Conservation (phyloP, 208 protist species). For the Acanthamoeba divionensis region DNA sequence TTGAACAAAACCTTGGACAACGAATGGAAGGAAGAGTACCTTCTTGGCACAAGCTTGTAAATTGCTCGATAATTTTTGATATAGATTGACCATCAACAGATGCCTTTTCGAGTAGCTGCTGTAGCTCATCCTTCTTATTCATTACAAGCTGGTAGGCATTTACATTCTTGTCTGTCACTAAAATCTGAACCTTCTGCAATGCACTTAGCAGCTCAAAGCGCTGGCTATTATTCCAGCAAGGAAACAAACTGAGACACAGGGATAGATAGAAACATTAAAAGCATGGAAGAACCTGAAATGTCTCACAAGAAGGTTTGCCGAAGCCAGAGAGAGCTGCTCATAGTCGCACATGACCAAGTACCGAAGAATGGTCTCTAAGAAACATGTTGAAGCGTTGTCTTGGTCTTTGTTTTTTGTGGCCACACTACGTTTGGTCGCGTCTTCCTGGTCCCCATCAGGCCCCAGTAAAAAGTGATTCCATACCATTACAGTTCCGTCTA, state of each 20-base stretch:
- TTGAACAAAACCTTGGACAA: too few species aligned
- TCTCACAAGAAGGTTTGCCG: constrained; percentile 6
- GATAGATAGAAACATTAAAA: not conserved
- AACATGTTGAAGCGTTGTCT: too few species aligned
- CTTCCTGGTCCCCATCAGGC: too few species aligned
- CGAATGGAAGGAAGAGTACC: too few species aligned
- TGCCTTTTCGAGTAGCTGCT: not conserved
- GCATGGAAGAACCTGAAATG: constrained; percentile 15
- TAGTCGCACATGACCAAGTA: constrained; percentile 33
- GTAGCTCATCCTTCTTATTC: not conserved
- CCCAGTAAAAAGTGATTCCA: too few species aligned
- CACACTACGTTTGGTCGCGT: too few species aligned
- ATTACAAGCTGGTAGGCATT: constrained; percentile 1
- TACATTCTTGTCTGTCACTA: constrained; percentile 20
- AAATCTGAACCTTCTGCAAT: constrained; percentile 18
- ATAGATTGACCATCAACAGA: not conserved
- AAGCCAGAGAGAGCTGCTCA: not conserved
- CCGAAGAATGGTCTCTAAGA: not conserved
- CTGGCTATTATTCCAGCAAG: constrained; percentile 25
- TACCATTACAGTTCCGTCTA: not conserved
- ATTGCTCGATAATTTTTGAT: not conserved
- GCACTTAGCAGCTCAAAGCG: constrained; percentile 2
- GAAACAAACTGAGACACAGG: too few species aligned
- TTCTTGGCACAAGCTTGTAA: not conserved
- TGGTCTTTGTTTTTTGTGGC: too few species aligned